These are phyloP conservation scores for Phytophthora hibernalis DNA, from an alignment of 352 stramenopile species.

Conservation along the genomic window DNA sequence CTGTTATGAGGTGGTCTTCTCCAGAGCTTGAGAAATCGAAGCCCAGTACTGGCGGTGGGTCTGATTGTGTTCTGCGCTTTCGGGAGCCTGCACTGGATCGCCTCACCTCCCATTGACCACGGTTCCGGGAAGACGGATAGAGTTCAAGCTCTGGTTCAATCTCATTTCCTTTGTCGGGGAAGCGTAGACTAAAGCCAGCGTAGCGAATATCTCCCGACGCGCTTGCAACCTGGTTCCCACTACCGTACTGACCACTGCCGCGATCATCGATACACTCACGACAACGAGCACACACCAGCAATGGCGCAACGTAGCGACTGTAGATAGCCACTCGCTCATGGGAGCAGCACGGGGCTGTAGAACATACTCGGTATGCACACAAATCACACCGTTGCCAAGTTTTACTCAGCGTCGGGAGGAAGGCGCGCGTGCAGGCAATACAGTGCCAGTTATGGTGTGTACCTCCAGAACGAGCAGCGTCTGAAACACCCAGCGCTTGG, in stretches of 20 bases:
- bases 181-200: slow-evolving; percentile 22
- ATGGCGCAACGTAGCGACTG: slow-evolving; percentile 36
- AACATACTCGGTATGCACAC: slow-evolving; percentile 41
- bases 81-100: background rate
- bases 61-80: slow-evolving; percentile 23
- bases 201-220: slow-evolving; percentile 17
- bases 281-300: slow-evolving; percentile 38
- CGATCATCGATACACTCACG: slow-evolving; percentile 40
- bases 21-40: slow-evolving; percentile 32
- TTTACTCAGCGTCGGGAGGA: slow-evolving; percentile 23
- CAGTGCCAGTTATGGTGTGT: slow-evolving; percentile 38
- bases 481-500: slow-evolving; percentile 5
- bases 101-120: slow-evolving; percentile 2
- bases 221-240: background rate
- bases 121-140: slow-evolving; percentile 5
- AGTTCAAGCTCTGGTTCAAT: slow-evolving; percentile 21
- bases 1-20: slow-evolving; percentile 19
- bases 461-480: slow-evolving; percentile 11
- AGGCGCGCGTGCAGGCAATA: slow-evolving; percentile 35
- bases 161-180: slow-evolving; percentile 4
- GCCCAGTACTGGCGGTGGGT: slow-evolving; percentile 15
- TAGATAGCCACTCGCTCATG: slow-evolving; percentile 42
- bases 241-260: background rate
- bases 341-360: slow-evolving; percentile 29
- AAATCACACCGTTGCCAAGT: slow-evolving; percentile 35